Evolutionary conservation across 305 asterid genomes (phyloP).

Genomic region (Withania somnifera): DNA sequence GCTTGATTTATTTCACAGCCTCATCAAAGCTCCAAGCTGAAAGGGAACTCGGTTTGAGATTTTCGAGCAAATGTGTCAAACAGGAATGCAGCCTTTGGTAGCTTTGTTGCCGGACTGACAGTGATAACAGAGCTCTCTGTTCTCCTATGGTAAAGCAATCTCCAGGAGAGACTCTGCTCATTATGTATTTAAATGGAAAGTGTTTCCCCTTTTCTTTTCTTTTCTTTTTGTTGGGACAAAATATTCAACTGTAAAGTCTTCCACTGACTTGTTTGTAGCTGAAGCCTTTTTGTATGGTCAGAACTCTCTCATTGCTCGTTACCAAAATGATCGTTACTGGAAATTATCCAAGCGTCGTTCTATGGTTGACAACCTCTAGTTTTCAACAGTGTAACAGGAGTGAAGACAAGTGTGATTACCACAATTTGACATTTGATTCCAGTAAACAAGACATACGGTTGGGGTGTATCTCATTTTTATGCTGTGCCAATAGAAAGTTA

Average conservation of each 20-base stretch:
- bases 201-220: not conserved
- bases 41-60: not conserved
- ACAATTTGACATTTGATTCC: not conserved
- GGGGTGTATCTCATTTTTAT: too few species aligned
- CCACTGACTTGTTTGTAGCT: not conserved
- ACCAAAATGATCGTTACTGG: not conserved
- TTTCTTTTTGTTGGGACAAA: not conserved
- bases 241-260: not conserved
- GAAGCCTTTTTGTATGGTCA: not conserved
- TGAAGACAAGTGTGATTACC: not conserved
- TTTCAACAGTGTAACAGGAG: not conserved
- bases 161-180: constrained; percentile 1
- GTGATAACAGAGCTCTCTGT: constrained; percentile 1
- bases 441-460: too few species aligned
- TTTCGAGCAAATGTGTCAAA: not conserved
- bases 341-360: not conserved
- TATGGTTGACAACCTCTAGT: not conserved
- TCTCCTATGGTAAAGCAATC: not conserved
- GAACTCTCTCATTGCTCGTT: not conserved
- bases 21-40: not conserved
- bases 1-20: not conserved
- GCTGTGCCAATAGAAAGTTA: not conserved
- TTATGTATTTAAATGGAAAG: not conserved
- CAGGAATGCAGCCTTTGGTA: not conserved
- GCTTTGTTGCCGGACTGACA: not conserved